phyloP scores from a whole-genome alignment of 495 filamentous ascomycete genomes.

The Penicillium canescens region DNA sequence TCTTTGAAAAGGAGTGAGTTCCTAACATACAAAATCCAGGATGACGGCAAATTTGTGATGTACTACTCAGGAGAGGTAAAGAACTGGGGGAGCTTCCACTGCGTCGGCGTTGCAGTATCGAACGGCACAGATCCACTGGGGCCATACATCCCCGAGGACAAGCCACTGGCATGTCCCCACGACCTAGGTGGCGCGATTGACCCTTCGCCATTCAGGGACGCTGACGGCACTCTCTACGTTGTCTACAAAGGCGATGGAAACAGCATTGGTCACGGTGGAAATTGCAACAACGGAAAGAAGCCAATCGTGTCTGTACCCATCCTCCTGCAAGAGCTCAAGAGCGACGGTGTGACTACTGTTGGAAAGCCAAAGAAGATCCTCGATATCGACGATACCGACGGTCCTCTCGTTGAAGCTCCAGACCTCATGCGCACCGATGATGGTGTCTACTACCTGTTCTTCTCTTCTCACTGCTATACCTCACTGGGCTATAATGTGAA shows the following conservation, averaged over 20 bases:
- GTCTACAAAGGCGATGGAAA: slow-evolving; percentile 64
- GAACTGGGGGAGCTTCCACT: slow-evolving; percentile 40
- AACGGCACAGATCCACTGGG: slow-evolving; percentile 37
- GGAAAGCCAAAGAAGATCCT: slow-evolving; percentile 52
- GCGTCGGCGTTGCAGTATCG: slow-evolving; percentile 53
- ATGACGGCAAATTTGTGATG: slow-evolving; percentile 51
- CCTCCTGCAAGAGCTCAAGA: slow-evolving; percentile 55
- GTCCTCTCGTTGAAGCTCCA: slow-evolving; percentile 61
- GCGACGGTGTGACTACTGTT: slow-evolving; percentile 50
- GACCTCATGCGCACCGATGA: slow-evolving; percentile 43
- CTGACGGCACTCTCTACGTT: slow-evolving; percentile 51
- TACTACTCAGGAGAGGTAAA: slow-evolving; percentile 54
- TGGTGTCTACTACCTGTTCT: slow-evolving; percentile 59
- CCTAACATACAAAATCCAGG: slow-evolving; percentile 16
- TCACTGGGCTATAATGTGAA: slow-evolving; percentile 54
- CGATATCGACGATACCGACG: slow-evolving; percentile 52
- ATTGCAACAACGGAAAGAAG: slow-evolving; percentile 50
- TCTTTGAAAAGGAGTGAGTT: background rate
- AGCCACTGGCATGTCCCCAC: slow-evolving; percentile 49
- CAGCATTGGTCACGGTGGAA: slow-evolving; percentile 53
- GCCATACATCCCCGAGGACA: slow-evolving; percentile 46
- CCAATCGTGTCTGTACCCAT: slow-evolving; percentile 53
- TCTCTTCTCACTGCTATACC: slow-evolving; percentile 56
- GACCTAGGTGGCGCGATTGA: slow-evolving; percentile 58
- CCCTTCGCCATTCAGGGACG: slow-evolving; percentile 51